Base-by-base conservation (phyloP, 108 stramenopile genomes). In the Skeletonema potamos region DNA sequence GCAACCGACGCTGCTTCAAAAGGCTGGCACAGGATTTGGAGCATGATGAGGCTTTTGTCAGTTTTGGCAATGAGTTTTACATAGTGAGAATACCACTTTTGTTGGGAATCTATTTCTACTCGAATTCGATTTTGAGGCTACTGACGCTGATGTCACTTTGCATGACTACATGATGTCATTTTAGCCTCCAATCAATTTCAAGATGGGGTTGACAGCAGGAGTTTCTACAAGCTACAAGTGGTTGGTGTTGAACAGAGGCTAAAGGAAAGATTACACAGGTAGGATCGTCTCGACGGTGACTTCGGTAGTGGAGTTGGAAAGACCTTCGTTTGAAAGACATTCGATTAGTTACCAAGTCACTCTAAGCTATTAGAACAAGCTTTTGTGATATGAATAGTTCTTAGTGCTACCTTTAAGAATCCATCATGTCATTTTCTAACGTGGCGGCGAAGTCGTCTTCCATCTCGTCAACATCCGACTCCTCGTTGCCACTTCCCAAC, bases 371-470 rank as follows among this genome's bases (percentile, higher is more conserved):
- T 57, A n/a, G n/a, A n/a, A n/a, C n/a, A n/a, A n/a, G n/a, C n/a
- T n/a, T n/a, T n/a, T n/a, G n/a, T n/a, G n/a, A n/a, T n/a, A n/a
- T n/a, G 3, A 29, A 12, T 57, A 12, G 0, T 57, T 51, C 10
- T 29, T 17, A 20, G 7, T 20, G 39, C 57, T 33, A 32, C 12
- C 34, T 61, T 44, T 22, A 51, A 51, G n/a, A 51, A 51, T 68
- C 51, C 60, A 82, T 65, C 78, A 89, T 76, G 44, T 89, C 85
- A 3, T 64, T 69, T 63, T 85, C 88, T 43, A 89, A 70, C 20
- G 78, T 84, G 22, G 81, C 87, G 8, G 77, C 85, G 41, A 89
- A 77, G 58, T 79, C 85, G 56, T 91, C 86, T 27, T 86, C 83
- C 22, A 79, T 68, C 18, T 75, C 73, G 54, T 84, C 85, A 28